Percentiles rank a stretch among this genome's conserved stretches.
phyloP scores from a whole-genome alignment of 2,329 filamentous ascomycete species.

The Microdochium nivale region DNA sequence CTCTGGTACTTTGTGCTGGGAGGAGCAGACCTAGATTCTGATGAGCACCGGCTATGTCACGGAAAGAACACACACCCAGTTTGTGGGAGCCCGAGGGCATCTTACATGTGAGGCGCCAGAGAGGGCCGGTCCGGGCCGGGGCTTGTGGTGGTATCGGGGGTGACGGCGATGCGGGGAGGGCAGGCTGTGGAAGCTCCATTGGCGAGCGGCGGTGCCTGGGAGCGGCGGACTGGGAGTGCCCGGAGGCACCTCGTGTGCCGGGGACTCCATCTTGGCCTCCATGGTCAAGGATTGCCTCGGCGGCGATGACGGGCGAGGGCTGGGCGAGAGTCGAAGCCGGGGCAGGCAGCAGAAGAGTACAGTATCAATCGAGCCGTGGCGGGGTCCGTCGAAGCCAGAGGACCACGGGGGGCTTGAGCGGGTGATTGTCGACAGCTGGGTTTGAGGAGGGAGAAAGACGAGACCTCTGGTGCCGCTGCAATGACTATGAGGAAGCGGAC shows the following conservation, averaged over 20 bases:
- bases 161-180: constrained; percentile 28
- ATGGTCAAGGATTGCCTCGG: neutral
- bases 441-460: too few relatives aligned
- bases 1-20: constrained; percentile 34
- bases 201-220: neutral
- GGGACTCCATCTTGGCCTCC: neutral
- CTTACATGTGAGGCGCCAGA: constrained; percentile 31
- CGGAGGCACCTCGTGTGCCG: neutral
- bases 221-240: neutral
- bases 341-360: too few relatives aligned
- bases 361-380: too few relatives aligned
- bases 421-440: too few relatives aligned
- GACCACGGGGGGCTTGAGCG: too few relatives aligned
- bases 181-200: constrained; percentile 11
- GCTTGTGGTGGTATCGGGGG: constrained; percentile 21
- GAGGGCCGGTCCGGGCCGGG: constrained; percentile 16
- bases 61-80: neutral
- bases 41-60: neutral
- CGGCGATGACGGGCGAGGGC: too few relatives aligned
- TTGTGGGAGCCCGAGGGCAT: constrained; percentile 2
- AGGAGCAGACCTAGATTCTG: constrained; percentile 31
- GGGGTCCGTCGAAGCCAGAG: too few relatives aligned
- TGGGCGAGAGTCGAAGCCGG: too few relatives aligned
- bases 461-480: too few relatives aligned
- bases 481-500: too few relatives aligned